Percentiles rank a stretch among this genome's conserved stretches.
Conservation (phyloP, 2,329 filamentous ascomycete species). For the Pestalotiopsis sp. region DNA sequence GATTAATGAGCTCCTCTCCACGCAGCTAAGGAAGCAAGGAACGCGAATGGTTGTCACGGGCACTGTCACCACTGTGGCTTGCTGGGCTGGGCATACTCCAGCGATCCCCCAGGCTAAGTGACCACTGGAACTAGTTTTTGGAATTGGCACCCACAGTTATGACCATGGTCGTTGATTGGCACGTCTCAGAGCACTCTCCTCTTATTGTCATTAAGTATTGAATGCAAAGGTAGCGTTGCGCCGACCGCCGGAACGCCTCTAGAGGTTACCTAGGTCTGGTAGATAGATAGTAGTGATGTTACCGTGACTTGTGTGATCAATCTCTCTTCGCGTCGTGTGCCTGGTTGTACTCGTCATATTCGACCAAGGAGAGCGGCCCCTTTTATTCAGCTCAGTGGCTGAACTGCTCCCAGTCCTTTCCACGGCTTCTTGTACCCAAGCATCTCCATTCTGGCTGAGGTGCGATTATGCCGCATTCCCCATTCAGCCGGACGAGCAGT, state of each 20-base stretch:
- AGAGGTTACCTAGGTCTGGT: background rate
- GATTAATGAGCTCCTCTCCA: conserved; percentile 3
- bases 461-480: conserved; percentile 6
- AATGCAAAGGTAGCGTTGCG: background rate
- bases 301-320: background rate
- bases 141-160: background rate
- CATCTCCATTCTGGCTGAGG: background rate
- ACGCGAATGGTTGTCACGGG: conserved; percentile 10
- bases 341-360: background rate
- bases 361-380: background rate
- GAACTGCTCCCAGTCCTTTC: background rate
- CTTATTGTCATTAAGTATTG: background rate
- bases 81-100: conserved; percentile 2
- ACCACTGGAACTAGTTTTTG: background rate
- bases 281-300: background rate
- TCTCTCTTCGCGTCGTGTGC: background rate
- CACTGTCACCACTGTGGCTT: background rate
- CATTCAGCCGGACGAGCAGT: background rate
- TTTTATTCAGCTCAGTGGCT: background rate
- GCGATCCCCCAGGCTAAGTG: background rate
- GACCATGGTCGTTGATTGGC: background rate
- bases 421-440: background rate
- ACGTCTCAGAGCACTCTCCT: background rate
- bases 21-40: background rate
- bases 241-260: background rate